These are phyloP conservation scores for Brassica balearica DNA, from an alignment of 441 rosid genomes.

Conservation along the genomic window DNA sequence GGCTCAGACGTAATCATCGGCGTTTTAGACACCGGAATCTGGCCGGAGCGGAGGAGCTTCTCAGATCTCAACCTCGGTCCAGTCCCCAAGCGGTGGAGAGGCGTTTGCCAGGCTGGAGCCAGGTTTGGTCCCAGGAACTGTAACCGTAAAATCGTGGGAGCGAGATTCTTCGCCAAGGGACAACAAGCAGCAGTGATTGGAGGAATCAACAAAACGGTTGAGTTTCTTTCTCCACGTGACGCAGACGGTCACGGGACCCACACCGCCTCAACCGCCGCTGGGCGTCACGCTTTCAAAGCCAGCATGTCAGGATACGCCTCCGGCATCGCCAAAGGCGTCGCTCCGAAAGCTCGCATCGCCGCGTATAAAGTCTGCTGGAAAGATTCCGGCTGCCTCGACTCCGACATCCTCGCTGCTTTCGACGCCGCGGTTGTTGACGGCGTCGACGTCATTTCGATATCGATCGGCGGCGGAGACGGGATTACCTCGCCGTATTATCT, in stretches of 20 bases:
- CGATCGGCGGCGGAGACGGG: constrained; percentile 23
- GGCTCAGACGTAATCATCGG: constrained; percentile 84
- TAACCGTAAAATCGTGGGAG: constrained; percentile 74
- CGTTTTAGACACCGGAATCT: constrained; percentile 75
- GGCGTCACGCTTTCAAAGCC: constrained; percentile 50
- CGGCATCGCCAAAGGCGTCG: constrained; percentile 18
- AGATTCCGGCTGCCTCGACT: constrained; percentile 19
- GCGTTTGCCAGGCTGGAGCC: constrained; percentile 60
- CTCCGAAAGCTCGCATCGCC: constrained; percentile 48
- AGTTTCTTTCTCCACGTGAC: constrained; percentile 81
- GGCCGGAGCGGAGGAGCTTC: constrained; percentile 84
- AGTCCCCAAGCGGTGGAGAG: constrained; percentile 72
- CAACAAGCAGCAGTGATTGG: constrained; percentile 60
- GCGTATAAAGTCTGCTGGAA: constrained; percentile 14
- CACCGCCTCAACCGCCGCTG: constrained; percentile 87
- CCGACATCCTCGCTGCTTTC: constrained; percentile 10
- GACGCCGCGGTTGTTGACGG: constrained; percentile 11
- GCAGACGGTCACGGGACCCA: constrained; percentile 94
- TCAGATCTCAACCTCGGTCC: constrained; percentile 77
- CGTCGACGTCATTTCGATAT: constrained; percentile 8
- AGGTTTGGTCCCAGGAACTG: constrained; percentile 54
- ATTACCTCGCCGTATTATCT: constrained; percentile 23
- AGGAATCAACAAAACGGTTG: constrained; percentile 70
- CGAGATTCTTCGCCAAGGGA: constrained; percentile 77
- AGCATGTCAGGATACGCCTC: constrained; percentile 40